These are phyloP conservation scores for Hypoxylon sp. DNA, from an alignment of 2,329 filamentous ascomycete species.

Conservation along the genomic window DNA sequence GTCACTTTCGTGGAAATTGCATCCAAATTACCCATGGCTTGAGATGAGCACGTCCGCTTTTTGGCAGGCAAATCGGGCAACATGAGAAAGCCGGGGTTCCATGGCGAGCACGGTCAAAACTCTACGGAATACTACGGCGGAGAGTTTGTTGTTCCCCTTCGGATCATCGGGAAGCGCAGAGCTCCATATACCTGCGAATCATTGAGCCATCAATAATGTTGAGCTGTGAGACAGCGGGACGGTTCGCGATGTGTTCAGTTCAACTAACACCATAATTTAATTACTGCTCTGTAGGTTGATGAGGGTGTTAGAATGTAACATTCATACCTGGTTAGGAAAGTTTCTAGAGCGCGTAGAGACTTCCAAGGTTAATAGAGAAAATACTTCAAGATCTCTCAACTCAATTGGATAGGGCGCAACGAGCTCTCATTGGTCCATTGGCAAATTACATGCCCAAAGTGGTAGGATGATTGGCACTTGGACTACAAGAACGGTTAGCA, in stretches of 20 bases:
- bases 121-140: slow-evolving; percentile 1
- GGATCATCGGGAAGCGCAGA: slow-evolving; percentile 7
- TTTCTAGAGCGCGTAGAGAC: slow-evolving; percentile 31
- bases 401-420: background rate
- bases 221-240: slow-evolving; percentile 30
- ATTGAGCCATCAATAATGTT: slow-evolving; percentile 13
- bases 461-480: slow-evolving; percentile 9
- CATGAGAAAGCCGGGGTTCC: slow-evolving; percentile 12
- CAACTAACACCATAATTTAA: background rate
- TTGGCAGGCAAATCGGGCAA: slow-evolving; percentile 13
- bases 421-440: slow-evolving; percentile 19
- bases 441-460: slow-evolving; percentile 26
- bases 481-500: slow-evolving; percentile 3
- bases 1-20: slow-evolving; percentile 18
- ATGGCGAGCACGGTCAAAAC: slow-evolving; percentile 17
- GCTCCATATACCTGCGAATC: background rate
- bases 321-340: slow-evolving; percentile 27
- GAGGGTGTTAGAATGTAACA: slow-evolving; percentile 7
- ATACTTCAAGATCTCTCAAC: slow-evolving; percentile 8
- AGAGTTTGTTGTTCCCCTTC: background rate
- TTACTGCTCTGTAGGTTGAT: background rate
- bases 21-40: slow-evolving; percentile 17
- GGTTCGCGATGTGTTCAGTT: slow-evolving; percentile 17
- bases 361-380: slow-evolving; percentile 1
- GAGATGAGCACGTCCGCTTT: slow-evolving; percentile 13